These are phyloP conservation scores for Umbelopsis vinacea DNA, from an alignment of 192 early-diverging fungal species.

Conservation along the genomic window DNA sequence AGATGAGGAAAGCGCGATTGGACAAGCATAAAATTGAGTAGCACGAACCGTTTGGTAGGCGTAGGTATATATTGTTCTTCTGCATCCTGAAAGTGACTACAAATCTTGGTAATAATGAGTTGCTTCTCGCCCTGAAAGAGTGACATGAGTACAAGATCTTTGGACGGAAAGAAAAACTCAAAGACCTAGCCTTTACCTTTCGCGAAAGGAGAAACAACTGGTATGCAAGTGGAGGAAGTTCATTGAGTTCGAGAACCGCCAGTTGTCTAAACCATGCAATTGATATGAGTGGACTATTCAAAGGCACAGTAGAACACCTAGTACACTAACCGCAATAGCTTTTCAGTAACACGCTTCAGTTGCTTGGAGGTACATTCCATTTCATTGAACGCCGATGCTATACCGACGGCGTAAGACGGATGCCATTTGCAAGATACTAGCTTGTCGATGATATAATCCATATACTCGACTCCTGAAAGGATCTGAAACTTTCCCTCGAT, in stretches of 20 bases:
- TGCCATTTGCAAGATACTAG: slow-evolving; percentile 28
- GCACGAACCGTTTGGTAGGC: neutral
- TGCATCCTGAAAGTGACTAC: slow-evolving; percentile 1
- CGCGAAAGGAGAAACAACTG: slow-evolving; percentile 69
- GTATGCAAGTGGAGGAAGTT: slow-evolving; percentile 68
- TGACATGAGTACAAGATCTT: neutral
- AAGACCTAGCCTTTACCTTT: slow-evolving; percentile 42
- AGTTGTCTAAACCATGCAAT: slow-evolving; percentile 35
- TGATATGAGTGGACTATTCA: neutral
- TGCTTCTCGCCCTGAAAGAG: slow-evolving; percentile 17
- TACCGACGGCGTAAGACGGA: slow-evolving; percentile 15
- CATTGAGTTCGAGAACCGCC: slow-evolving; percentile 50
- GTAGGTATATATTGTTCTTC: neutral
- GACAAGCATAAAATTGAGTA: neutral
- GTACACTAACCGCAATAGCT: slow-evolving; percentile 20
- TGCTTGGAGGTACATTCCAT: slow-evolving; percentile 29
- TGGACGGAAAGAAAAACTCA: neutral
- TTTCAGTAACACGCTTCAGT: slow-evolving; percentile 16
- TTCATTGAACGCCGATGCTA: slow-evolving; percentile 35
- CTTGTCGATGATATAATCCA: slow-evolving; percentile 1
- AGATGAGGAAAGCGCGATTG: neutral
- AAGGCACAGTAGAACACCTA: neutral
- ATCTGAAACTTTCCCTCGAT: slow-evolving; percentile 22
- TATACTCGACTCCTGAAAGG: slow-evolving; percentile 15
- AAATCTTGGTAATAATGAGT: slow-evolving; percentile 26